These are phyloP conservation scores for Casuarina equisetifolia DNA, from an alignment of 306 rosid genomes.

Conservation along the genomic window DNA sequence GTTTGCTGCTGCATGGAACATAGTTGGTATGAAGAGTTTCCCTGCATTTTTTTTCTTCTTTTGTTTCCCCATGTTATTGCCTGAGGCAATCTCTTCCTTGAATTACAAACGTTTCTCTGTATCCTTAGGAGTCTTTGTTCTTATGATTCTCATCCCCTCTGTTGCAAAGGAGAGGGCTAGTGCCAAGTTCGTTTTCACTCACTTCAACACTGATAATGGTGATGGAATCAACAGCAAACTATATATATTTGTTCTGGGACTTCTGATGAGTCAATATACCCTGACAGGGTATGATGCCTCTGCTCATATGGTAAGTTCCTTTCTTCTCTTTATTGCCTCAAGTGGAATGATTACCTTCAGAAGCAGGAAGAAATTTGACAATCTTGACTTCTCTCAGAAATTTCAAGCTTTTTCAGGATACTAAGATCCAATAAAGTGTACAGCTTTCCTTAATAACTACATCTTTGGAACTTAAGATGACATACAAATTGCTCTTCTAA, in stretches of 20 bases:
- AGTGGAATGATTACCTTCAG: slow-evolving; percentile 15
- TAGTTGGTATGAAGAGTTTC: slow-evolving; percentile 53
- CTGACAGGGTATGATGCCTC: slow-evolving; percentile 91
- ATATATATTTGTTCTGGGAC: slow-evolving; percentile 88
- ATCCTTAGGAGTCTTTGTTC: slow-evolving; percentile 77
- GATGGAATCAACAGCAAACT: slow-evolving; percentile 61
- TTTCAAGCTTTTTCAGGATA: neutral
- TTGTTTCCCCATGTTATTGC: neutral
- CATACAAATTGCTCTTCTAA: neutral
- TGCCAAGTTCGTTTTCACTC: slow-evolving; percentile 81
- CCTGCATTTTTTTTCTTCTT: slow-evolving; percentile 7
- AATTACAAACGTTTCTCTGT: slow-evolving; percentile 22
- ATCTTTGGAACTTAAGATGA: neutral
- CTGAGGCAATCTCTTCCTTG: slow-evolving; percentile 15
- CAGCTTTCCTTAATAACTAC: neutral
- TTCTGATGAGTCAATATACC: slow-evolving; percentile 92
- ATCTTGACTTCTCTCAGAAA: slow-evolving; percentile 9
- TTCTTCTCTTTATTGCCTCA: slow-evolving; percentile 12
- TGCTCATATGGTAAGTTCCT: slow-evolving; percentile 81
- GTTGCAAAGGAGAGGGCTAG: slow-evolving; percentile 84
- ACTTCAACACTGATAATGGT: slow-evolving; percentile 84
- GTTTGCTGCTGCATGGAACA: slow-evolving; percentile 85
- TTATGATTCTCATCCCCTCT: slow-evolving; percentile 74
- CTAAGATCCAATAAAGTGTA: neutral
- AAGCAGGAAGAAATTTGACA: slow-evolving; percentile 7